phyloP scores from a whole-genome alignment of 176 grass and related monocot species.

The Chrysopogon serrulatus region DNA sequence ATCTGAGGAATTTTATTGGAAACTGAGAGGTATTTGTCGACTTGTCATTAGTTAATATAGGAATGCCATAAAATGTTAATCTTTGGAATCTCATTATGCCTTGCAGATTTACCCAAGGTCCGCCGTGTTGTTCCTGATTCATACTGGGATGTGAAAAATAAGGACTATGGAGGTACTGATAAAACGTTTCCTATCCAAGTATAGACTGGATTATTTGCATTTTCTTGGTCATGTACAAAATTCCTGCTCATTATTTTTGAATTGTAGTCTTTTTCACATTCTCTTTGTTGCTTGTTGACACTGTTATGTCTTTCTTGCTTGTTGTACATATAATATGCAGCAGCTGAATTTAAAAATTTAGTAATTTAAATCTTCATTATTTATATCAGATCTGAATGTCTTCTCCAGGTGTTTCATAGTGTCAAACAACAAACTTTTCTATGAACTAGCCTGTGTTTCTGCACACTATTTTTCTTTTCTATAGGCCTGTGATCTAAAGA shows the following conservation, averaged over 20 bases:
- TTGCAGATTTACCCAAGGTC: constrained; percentile 59
- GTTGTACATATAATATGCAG: background rate
- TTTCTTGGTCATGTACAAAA: background rate
- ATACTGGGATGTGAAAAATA: constrained; percentile 76
- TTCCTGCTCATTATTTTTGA: background rate
- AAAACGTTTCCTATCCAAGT: background rate
- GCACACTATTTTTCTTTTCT: background rate
- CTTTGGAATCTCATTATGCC: constrained; percentile 2
- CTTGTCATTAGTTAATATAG: background rate
- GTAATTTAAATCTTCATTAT: background rate
- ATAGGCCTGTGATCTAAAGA: background rate
- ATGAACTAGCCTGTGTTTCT: background rate
- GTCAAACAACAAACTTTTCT: background rate
- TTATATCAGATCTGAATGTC: background rate
- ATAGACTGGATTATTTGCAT: too few relatives aligned
- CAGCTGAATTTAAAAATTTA: background rate
- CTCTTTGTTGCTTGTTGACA: background rate
- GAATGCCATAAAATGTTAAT: background rate
- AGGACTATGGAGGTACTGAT: constrained; percentile 82
- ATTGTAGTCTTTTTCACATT: background rate
- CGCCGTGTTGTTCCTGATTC: constrained; percentile 87
- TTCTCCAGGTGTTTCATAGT: background rate
- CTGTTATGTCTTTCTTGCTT: background rate
- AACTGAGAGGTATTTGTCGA: constrained; percentile 43
- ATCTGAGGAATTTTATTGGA: constrained; percentile 56